These are phyloP conservation scores for Cicer cuneatum DNA, from an alignment of 306 rosid genomes.

Conservation along the genomic window DNA sequence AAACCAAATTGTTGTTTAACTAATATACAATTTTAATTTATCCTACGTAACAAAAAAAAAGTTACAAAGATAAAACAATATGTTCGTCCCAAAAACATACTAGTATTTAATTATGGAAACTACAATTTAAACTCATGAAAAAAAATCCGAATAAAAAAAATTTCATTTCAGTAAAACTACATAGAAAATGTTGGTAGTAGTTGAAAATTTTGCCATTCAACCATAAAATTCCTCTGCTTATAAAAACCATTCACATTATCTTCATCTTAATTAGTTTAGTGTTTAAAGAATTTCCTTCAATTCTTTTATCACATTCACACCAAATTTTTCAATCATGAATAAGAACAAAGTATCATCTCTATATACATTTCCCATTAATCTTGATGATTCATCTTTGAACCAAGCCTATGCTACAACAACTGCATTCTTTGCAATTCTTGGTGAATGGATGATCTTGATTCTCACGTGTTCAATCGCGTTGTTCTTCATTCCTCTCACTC, in stretches of 20 bases:
- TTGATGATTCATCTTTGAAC: slow-evolving; percentile 4
- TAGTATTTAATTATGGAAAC: background rate
- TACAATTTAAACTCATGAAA: background rate
- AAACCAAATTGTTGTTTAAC: no score
- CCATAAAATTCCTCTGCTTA: background rate
- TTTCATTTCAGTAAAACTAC: background rate
- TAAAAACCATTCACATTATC: background rate
- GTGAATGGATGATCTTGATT: slow-evolving; percentile 36
- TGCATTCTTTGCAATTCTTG: slow-evolving; percentile 41
- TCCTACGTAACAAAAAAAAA: no score
- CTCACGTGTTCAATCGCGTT: slow-evolving; percentile 16
- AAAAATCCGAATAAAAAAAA: background rate
- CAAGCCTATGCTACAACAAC: slow-evolving; percentile 16
- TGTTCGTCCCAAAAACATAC: no score
- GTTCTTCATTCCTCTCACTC: slow-evolving; percentile 45
- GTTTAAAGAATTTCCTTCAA: background rate
- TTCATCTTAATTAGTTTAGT: background rate
- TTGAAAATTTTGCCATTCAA: no score
- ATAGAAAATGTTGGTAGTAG: background rate
- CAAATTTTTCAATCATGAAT: slow-evolving; percentile 26
- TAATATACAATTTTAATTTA: no score
- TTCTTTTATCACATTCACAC: slow-evolving; percentile 22
- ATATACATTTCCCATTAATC: background rate
- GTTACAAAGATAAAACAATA: no score
- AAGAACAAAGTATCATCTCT: slow-evolving; percentile 3